These are phyloP conservation scores for Lasiosphaeris hirsuta DNA, from an alignment of 495 filamentous ascomycete species.

Conservation along the genomic window DNA sequence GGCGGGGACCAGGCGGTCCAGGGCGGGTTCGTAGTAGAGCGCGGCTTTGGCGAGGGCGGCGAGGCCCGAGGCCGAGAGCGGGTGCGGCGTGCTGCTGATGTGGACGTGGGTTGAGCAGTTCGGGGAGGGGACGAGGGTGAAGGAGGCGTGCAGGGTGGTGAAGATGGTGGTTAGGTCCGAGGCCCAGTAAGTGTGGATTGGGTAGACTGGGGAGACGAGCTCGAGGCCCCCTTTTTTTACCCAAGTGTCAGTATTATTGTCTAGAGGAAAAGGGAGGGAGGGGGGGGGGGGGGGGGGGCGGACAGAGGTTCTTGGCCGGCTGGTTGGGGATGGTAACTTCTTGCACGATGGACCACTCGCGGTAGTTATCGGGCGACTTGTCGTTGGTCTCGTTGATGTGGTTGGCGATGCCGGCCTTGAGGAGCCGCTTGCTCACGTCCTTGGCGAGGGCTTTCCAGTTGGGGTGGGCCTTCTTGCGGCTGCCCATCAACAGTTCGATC, in stretches of 20 bases:
- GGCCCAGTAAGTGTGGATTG: constrained; percentile 17
- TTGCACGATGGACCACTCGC: constrained; percentile 28
- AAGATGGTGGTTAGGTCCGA: constrained; percentile 25
- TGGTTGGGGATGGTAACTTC: constrained; percentile 28
- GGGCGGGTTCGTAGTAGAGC: constrained; percentile 29
- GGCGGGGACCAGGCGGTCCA: constrained; percentile 24
- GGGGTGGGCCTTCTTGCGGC: constrained; percentile 17
- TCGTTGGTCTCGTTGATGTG: constrained; percentile 24
- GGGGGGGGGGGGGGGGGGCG: background rate
- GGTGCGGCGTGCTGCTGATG: constrained; percentile 17
- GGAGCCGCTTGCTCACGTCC: constrained; percentile 23
- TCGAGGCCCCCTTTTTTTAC: constrained; percentile 25
- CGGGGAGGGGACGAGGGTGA: constrained; percentile 13
- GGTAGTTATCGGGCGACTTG: constrained; percentile 25
- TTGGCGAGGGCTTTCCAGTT: constrained; percentile 26
- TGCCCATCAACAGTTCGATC: constrained; percentile 28
- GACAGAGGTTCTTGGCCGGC: constrained; percentile 24
- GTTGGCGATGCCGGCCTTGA: constrained; percentile 24
- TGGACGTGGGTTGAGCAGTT: constrained; percentile 30
- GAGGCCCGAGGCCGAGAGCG: constrained; percentile 16
- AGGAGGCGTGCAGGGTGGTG: constrained; percentile 12
- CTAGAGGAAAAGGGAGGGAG: background rate
- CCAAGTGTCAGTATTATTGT: background rate
- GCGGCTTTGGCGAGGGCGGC: constrained; percentile 23
- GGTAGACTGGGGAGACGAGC: constrained; percentile 30